Evolutionary conservation across 1,284 basidiomycete species (phyloP).

Genomic region (Austroboletus novae-zelandiae): DNA sequence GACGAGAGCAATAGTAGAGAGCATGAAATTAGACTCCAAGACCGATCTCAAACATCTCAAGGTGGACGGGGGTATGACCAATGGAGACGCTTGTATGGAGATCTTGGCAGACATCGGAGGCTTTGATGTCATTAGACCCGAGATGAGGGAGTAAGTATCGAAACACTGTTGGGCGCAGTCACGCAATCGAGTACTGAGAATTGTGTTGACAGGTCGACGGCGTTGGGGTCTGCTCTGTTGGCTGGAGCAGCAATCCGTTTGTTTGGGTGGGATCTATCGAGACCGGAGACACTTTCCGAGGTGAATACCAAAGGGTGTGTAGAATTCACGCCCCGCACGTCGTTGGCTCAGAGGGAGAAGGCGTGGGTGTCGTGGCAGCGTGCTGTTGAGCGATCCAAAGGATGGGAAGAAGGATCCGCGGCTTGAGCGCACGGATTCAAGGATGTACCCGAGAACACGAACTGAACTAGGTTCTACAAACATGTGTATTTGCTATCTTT

Average conservation of each 20-base stretch:
- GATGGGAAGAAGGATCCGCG: slow-evolving; percentile 71
- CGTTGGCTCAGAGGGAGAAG: slow-evolving; percentile 54
- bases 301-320: slow-evolving; percentile 87
- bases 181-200: slow-evolving; percentile 1
- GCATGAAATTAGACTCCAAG: slow-evolving; percentile 85
- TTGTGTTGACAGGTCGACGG: slow-evolving; percentile 69
- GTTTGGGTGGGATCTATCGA: slow-evolving; percentile 91
- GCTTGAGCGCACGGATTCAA: slow-evolving; percentile 21
- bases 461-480: not conserved
- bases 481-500: not conserved
- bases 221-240: slow-evolving; percentile 94
- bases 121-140: slow-evolving; percentile 87
- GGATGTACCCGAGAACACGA: not conserved
- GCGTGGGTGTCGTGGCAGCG: slow-evolving; percentile 80
- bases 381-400: slow-evolving; percentile 77
- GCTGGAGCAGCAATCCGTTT: slow-evolving; percentile 87
- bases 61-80: slow-evolving; percentile 95
- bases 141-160: slow-evolving; percentile 89
- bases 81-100: slow-evolving; percentile 87
- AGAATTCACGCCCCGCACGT: slow-evolving; percentile 65
- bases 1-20: slow-evolving; percentile 92
- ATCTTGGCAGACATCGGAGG: slow-evolving; percentile 92
- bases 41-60: slow-evolving; percentile 78
- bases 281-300: slow-evolving; percentile 82
- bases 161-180: not conserved